phyloP scores from a whole-genome alignment of 768 basidiomycete genomes.

The Lactarius indigo region DNA sequence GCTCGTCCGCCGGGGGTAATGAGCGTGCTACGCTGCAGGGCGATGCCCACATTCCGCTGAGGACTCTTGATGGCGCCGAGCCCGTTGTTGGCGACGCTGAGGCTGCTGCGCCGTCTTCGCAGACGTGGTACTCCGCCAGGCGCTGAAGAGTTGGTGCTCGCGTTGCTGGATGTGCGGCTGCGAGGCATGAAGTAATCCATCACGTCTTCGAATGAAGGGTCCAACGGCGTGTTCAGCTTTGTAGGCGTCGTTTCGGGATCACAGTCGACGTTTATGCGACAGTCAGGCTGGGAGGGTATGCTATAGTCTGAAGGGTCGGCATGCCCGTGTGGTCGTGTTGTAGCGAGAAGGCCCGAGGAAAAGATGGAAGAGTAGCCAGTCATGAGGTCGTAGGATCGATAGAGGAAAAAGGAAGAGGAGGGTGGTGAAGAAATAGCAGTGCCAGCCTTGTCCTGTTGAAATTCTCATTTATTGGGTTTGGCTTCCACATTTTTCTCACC shows the following conservation, averaged over 20 bases:
- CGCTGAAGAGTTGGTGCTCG: conserved; percentile 25
- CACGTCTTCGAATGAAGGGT: conserved; percentile 29
- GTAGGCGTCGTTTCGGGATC: conserved; percentile 39
- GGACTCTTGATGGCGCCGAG: conserved; percentile 59
- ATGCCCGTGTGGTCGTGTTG: conserved; percentile 30
- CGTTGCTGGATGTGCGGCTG: conserved; percentile 27
- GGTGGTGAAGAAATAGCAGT: no score
- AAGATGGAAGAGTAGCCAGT: conserved; percentile 63
- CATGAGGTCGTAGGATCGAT: conserved; percentile 29
- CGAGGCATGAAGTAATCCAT: conserved; percentile 32
- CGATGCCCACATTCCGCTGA: conserved; percentile 46
- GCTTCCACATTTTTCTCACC: background rate
- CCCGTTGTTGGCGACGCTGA: conserved; percentile 52
- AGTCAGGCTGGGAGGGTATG: conserved; percentile 25
- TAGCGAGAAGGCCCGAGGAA: conserved; percentile 65
- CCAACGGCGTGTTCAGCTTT: conserved; percentile 26
- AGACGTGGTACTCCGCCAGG: conserved; percentile 37
- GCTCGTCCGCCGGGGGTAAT: conserved; percentile 29
- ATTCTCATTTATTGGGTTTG: conserved; percentile 12
- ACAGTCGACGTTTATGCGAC: conserved; percentile 35
- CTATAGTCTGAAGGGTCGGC: conserved; percentile 27
- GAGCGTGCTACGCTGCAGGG: conserved; percentile 48
- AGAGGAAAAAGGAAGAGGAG: background rate
- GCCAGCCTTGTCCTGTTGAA: background rate
- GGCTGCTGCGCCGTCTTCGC: conserved; percentile 60